Evolutionary conservation across 352 stramenopile genomes (phyloP).

Genomic region (Phytophthora tentaculata): DNA sequence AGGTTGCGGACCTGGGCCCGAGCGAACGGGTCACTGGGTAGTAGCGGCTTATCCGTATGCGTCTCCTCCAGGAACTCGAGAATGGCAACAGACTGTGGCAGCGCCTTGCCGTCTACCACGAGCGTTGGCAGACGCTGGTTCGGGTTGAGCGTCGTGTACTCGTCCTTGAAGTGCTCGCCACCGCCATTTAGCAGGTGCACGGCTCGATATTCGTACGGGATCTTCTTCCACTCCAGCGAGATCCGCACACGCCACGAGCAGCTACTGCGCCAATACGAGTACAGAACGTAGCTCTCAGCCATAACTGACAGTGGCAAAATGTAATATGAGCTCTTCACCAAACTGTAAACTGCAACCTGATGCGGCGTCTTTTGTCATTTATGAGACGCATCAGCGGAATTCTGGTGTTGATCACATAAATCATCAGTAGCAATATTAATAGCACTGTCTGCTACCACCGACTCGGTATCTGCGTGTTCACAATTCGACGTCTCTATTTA

Average conservation of each 20-base stretch:
- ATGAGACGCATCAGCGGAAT: constrained; percentile 12
- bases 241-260: constrained; percentile 92
- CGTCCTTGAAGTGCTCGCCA: constrained; percentile 65
- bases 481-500: constrained; percentile 3
- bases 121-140: constrained; percentile 87
- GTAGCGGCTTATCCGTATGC: constrained; percentile 69
- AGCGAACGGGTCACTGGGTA: constrained; percentile 75
- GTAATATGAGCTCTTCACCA: constrained; percentile 9
- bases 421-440: background rate
- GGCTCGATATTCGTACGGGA: constrained; percentile 80
- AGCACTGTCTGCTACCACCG: background rate
- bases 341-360: constrained; percentile 13
- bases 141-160: constrained; percentile 65
- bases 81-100: constrained; percentile 91
- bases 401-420: background rate
- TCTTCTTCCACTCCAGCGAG: constrained; percentile 83
- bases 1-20: constrained; percentile 87
- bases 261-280: constrained; percentile 90
- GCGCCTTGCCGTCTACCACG: constrained; percentile 74
- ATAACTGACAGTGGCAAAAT: constrained; percentile 7
- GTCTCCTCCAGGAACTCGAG: constrained; percentile 94
- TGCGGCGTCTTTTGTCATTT: constrained; percentile 12
- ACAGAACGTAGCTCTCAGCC: constrained; percentile 54
- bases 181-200: constrained; percentile 73
- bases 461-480: constrained; percentile 9